phyloP scores from a whole-genome alignment of 75 land plant species.

The Azolla pinnata region DNA sequence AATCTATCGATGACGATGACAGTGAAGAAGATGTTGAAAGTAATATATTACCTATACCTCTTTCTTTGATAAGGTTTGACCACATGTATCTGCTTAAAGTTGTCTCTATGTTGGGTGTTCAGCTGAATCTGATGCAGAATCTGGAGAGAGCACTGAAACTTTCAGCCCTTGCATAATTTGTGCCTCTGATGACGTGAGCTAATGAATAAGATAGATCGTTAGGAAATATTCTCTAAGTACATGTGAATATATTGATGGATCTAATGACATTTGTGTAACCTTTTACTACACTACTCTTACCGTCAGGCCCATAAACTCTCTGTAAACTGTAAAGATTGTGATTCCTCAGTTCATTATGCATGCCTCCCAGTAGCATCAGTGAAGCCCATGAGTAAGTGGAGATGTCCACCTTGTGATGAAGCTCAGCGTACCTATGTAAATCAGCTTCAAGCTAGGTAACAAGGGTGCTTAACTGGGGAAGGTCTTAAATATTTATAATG shows the following conservation, averaged over 20 bases:
- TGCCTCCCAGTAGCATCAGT: neutral
- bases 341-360: neutral
- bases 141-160: conserved; percentile 74
- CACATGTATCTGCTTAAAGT: neutral
- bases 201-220: neutral
- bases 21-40: conserved; percentile 45
- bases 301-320: neutral
- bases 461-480: neutral
- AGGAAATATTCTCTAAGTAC: neutral
- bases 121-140: conserved; percentile 73
- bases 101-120: conserved; percentile 7
- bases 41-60: conserved; percentile 13
- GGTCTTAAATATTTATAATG: neutral
- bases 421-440: neutral
- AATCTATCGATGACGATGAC: conserved; percentile 27
- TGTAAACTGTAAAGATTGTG: conserved; percentile 3
- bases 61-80: neutral
- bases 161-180: conserved; percentile 68
- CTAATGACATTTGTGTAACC: neutral
- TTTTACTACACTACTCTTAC: neutral
- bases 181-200: conserved; percentile 57
- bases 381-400: neutral
- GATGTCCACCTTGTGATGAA: conserved; percentile 6
- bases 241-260: too few relatives aligned
- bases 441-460: conserved; percentile 3